phyloP scores from a whole-genome alignment of 129 eudicot genomes.

The Flaveria robusta region DNA sequence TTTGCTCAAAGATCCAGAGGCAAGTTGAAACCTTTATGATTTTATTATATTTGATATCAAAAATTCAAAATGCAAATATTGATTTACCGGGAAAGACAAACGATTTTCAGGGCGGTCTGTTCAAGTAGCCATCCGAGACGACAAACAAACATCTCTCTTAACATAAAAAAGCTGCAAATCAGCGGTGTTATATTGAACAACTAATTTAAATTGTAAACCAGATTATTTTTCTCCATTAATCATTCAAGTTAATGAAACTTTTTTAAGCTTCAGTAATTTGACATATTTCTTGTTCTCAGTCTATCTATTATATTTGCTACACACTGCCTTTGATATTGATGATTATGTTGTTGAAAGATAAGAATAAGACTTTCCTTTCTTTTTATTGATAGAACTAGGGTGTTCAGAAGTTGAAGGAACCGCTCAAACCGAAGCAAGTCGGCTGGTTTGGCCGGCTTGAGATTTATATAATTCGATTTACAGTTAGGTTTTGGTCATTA shows the following conservation, averaged over 20 bases:
- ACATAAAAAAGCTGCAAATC: background rate
- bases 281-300: background rate
- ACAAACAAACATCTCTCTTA: background rate
- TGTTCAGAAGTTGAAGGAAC: background rate
- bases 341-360: background rate
- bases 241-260: no score
- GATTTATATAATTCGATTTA: background rate
- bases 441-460: background rate
- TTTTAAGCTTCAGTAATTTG: background rate
- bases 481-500: background rate
- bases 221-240: background rate
- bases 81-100: background rate
- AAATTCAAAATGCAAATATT: background rate
- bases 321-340: background rate
- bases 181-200: background rate
- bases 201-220: background rate
- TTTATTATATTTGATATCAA: background rate
- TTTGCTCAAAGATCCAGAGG: no score
- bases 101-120: background rate
- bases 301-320: background rate
- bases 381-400: background rate
- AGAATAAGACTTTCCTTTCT: background rate
- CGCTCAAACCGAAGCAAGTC: background rate
- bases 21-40: constrained; percentile 6
- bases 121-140: background rate